Evolutionary conservation across 148 eudicot species (phyloP), one percentile per base, ranked within the genome.

Genomic region (Vaccinium darrowii): DNA sequence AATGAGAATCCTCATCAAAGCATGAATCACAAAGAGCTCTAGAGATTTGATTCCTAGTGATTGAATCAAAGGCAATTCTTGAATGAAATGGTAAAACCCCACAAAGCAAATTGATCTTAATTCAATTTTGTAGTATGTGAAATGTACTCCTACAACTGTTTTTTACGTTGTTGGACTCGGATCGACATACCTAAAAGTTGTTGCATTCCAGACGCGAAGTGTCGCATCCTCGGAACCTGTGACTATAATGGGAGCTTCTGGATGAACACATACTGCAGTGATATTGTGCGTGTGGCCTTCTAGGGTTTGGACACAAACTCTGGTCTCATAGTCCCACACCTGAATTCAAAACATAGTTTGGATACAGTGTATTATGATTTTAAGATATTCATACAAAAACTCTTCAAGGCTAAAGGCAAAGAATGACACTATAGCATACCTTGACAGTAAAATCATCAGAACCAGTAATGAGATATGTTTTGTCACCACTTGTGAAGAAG

Each of bases 241-340:
- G 74, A 93, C 69, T 65, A 94, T 91, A 23, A 93, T 88, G 27
- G 98, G 98, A 87, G 89, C 92, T 79, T 93, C 91, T 16, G 98
- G 98, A 86, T 94, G 98, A 79, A 90, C 84, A 89, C 92, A 89
- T 10, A 92, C 91, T 10, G 94, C 90, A 89, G 94, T 90, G 50
- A 95, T 94, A 90, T 95, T 94, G 88, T 92, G 91, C n/a, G 93
- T 90, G 82, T 95, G 98, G 80, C 98, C 98, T 80, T 94, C 96
- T 71, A 95, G 88, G 18, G 93, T 92, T 91, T 93, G 92, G 78
- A 94, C 92, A 79, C 98, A 94, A 84, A 89, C 90, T 89, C 90
- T 84, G 53, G 95, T 87, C 87, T 92, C 92, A 87, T 87, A 92
- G 72, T 94, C 95, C 98, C 98, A 95, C 49, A 95, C 93, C 98